These are phyloP conservation scores for Colletotrichum coccodes DNA, from an alignment of 2,329 filamentous ascomycete species.

Conservation along the genomic window DNA sequence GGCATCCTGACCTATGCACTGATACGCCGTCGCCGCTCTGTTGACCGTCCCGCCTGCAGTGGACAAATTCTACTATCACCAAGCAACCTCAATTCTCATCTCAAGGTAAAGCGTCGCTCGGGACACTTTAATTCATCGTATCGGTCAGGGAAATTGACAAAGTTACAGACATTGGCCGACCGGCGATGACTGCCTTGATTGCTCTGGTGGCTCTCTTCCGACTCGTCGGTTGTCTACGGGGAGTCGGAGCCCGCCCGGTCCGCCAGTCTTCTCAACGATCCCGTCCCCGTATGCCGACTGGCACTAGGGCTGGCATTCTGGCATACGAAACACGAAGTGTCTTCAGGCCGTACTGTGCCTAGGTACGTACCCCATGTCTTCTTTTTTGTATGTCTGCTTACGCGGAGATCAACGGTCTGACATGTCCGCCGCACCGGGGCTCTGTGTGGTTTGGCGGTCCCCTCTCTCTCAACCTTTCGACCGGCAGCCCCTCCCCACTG, in stretches of 20 bases:
- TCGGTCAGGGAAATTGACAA: neutral
- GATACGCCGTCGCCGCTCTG: neutral
- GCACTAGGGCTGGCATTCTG: neutral
- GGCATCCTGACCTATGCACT: neutral
- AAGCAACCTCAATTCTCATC: slow-evolving; percentile 24
- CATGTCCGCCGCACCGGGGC: neutral
- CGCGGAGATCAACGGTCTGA: neutral
- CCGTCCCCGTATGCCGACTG: neutral
- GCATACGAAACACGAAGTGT: neutral
- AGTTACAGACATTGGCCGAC: neutral
- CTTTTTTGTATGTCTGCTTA: neutral
- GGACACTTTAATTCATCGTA: neutral
- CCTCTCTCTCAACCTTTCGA: neutral
- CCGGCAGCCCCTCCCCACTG: slow-evolving; percentile 16
- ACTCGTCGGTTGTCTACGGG: neutral
- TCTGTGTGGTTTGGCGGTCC: neutral
- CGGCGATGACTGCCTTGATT: neutral
- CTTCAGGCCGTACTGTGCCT: neutral
- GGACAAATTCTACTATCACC: neutral
- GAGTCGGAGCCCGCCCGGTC: slow-evolving; percentile 15
- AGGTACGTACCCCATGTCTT: neutral
- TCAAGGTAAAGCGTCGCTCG: neutral
- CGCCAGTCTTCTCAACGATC: neutral
- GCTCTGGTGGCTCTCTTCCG: neutral
- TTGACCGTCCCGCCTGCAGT: neutral